Base-by-base conservation (phyloP, 73 alveolate genomes). In the Symbiodinium natans region DNA sequence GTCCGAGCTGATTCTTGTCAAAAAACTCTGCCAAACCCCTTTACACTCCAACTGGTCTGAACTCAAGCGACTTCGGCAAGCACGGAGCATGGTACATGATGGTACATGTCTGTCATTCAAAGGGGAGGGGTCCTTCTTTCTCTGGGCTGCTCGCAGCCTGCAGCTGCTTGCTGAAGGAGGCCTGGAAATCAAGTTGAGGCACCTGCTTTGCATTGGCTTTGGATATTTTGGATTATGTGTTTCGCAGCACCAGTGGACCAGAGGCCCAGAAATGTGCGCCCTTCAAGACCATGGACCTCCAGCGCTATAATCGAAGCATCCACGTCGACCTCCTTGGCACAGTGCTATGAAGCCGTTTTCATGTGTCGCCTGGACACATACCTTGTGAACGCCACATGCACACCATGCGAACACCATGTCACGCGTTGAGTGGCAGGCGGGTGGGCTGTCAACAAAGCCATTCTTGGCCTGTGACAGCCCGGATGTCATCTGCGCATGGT, bases 401-500 rank as follows among this genome's bases (percentile, higher is more conserved):
- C n/a, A n/a, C n/a, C n/a, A n/a, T n/a, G n/a, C n/a, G n/a, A n/a
- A n/a, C 71, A 4, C 6, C 71, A 52, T 52, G 17, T 52, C 31
- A 13, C n/a, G 80, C 11, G 36, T 63, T 63, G 38, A 63, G 80
- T 0, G 31, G 13, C 40, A 29, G 80, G 33, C 80, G 36, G 80
- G 19, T 23, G 80, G 80, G 80, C 80, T 63, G 80, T 63, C 80
- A 63, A 63, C 80, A 63, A 63, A 27, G 80, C 80, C 80, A 63
- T 63, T 23, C 33, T n/a, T 63, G 80, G 80, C 80, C 27, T 63
- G 80, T 63, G 80, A 63, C 80, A 63, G 80, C 80, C 80, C 80
- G 27, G 71, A 52, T 52, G 19, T 63, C 80, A 63, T 63, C 80
- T 63, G 80, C 40, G 36, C 80, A 63, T 63, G 80, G 36, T 29